These are phyloP conservation scores for Podochytrium sp. DNA, from an alignment of 192 early-diverging fungal genomes.

Conservation along the genomic window DNA sequence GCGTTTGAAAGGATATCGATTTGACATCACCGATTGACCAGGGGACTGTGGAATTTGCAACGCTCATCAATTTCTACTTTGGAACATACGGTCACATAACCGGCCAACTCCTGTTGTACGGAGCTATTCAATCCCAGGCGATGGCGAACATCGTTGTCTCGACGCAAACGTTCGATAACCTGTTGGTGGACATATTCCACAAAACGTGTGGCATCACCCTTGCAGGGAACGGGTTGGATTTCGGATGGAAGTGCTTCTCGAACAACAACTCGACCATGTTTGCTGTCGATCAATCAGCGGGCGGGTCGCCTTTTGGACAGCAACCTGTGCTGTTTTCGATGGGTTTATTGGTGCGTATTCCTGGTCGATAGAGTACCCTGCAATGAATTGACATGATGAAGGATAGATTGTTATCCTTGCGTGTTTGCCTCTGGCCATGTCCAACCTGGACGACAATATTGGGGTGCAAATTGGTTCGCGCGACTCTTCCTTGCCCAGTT, in stretches of 20 bases:
- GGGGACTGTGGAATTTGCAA: slow-evolving; percentile 59
- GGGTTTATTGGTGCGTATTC: slow-evolving; percentile 45
- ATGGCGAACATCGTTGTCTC: slow-evolving; percentile 55
- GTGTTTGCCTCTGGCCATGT: slow-evolving; percentile 49
- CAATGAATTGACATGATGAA: neutral
- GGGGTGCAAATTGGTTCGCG: slow-evolving; percentile 49
- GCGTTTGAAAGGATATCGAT: no score
- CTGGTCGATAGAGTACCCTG: slow-evolving; percentile 2
- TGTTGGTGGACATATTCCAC: slow-evolving; percentile 57
- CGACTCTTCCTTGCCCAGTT: neutral
- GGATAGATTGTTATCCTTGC: slow-evolving; percentile 40
- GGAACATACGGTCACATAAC: slow-evolving; percentile 43
- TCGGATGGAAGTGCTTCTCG: slow-evolving; percentile 42
- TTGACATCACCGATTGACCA: slow-evolving; percentile 28
- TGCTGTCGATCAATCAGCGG: neutral
- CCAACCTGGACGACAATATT: slow-evolving; percentile 62
- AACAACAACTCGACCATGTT: slow-evolving; percentile 8
- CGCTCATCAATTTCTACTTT: slow-evolving; percentile 64
- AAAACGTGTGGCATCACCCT: slow-evolving; percentile 53
- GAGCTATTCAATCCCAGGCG: slow-evolving; percentile 50
- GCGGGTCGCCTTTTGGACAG: slow-evolving; percentile 50
- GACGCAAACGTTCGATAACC: slow-evolving; percentile 57
- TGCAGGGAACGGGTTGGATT: slow-evolving; percentile 1
- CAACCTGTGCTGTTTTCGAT: slow-evolving; percentile 48
- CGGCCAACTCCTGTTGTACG: slow-evolving; percentile 57